Evolutionary conservation across 345 rosid species (phyloP), one percentile per base, ranked within the genome.

Genomic region (Syzygium oleosum): DNA sequence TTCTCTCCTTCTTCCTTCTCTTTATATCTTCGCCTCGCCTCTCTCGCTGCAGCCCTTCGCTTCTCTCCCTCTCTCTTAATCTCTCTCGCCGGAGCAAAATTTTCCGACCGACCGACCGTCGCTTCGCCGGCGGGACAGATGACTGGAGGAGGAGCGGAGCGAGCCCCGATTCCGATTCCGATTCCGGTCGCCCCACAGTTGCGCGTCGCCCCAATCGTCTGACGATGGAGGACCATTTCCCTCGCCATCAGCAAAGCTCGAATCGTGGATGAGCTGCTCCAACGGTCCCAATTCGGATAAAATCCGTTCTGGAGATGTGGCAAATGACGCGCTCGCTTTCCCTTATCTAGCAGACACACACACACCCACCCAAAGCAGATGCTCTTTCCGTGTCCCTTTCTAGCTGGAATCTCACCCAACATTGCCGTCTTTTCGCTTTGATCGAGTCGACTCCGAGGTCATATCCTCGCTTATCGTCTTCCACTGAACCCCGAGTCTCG

Each of bases 381-480:
- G 85, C 85, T 84, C 46, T 14, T 31, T 29, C 54, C 86, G 11
- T 13, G 86, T 53, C 63, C 63, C 22, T 84, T 52, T 84, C n/a
- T 31, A 84, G 86, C 86, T 19, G 86, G 86, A 84, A 84, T 84
- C 86, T 84, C 41, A 31, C 86, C 86, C 86, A 17, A 84, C 63
- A 84, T 84, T 46, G 55, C 86, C 17, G 43, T 29, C 29, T 6
- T 52, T 29, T 84, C 58, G 52, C 54, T 49, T 51, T 68, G 46
- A 34, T 34, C 46, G 46, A 23, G 63, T n/a, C 63, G n/a, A 23
- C 63, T 4, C 68, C 16, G 31, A 59, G 27, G 31, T 59, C 31
- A 12, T 15, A 29, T 29, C 68, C 31, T 59, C 68, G 34, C 68
- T 59, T 12, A 14, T 15, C 54, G 17, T 6, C 54, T 15, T 52